These are phyloP conservation scores for Umbellularia californica DNA, from an alignment of 164 flowering plant species.

Conservation along the genomic window DNA sequence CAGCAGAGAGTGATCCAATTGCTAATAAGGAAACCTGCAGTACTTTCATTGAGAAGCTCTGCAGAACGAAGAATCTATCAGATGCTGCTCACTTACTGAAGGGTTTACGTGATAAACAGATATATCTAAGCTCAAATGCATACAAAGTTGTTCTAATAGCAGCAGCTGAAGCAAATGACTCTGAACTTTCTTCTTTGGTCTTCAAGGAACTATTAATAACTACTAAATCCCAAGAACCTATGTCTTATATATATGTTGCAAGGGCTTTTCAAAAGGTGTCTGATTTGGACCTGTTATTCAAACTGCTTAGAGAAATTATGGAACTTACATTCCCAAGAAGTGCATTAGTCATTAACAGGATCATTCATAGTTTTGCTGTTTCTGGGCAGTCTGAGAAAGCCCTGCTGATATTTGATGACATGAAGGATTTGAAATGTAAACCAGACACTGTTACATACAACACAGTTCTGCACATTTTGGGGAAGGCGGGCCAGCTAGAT, in stretches of 20 bases:
- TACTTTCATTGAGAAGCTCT: conserved; percentile 39
- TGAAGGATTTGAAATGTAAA: conserved; percentile 49
- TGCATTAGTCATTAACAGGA: conserved; percentile 45
- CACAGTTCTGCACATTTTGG: conserved; percentile 59
- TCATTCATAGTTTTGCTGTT: conserved; percentile 60
- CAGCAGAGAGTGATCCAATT: conserved; percentile 29
- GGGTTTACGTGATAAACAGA: conserved; percentile 29
- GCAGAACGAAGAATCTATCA: conserved; percentile 36
- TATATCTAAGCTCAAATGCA: conserved; percentile 32
- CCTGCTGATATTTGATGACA: conserved; percentile 53
- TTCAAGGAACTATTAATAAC: conserved; percentile 50
- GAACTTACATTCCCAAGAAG: conserved; percentile 42
- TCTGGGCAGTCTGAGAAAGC: conserved; percentile 63
- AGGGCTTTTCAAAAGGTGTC: conserved; percentile 41
- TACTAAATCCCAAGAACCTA: conserved; percentile 25
- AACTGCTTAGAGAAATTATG: conserved; percentile 45
- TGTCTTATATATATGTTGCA: conserved; percentile 49
- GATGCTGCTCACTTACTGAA: conserved; percentile 38
- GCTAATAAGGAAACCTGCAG: conserved; percentile 24
- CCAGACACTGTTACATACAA: conserved; percentile 75
- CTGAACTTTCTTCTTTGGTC: conserved; percentile 34
- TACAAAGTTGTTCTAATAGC: conserved; percentile 42
- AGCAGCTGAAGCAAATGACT: conserved; percentile 41
- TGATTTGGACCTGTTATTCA: conserved; percentile 31
- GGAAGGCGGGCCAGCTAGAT: conserved; percentile 51